A percentile compares a stretch with the other conserved stretches of the same genome.
Evolutionary conservation across 495 filamentous ascomycete genomes (phyloP).

Genomic region (Durotheca rogersii): DNA sequence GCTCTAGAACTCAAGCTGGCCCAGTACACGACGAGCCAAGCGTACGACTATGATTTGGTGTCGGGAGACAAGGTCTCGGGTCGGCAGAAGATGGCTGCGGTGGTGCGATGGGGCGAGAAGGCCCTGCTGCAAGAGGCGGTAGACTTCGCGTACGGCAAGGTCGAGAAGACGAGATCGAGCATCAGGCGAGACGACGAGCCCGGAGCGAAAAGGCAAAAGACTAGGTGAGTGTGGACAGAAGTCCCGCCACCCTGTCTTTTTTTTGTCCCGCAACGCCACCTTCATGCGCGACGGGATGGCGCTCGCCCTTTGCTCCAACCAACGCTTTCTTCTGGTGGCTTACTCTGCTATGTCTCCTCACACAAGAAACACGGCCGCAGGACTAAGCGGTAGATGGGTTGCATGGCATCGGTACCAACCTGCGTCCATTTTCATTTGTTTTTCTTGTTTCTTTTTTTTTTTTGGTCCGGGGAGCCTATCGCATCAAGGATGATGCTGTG

Average conservation of each 20-base stretch:
- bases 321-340: slow-evolving; percentile 8
- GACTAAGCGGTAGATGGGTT: slow-evolving; percentile 11
- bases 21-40: slow-evolving; percentile 64
- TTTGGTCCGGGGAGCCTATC: slow-evolving; percentile 18
- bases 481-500: neutral
- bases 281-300: slow-evolving; percentile 12
- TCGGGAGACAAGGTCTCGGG: slow-evolving; percentile 29
- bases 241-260: neutral
- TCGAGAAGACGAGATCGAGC: slow-evolving; percentile 36
- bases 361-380: slow-evolving; percentile 5
- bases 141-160: slow-evolving; percentile 36
- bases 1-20: slow-evolving; percentile 46
- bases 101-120: slow-evolving; percentile 82
- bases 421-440: slow-evolving; percentile 9
- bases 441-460: slow-evolving; percentile 2
- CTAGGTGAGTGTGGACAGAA: slow-evolving; percentile 24
- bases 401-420: neutral
- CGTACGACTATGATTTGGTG: slow-evolving; percentile 62
- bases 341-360: slow-evolving; percentile 15
- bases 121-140: slow-evolving; percentile 57
- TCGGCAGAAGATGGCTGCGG: slow-evolving; percentile 65
- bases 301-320: no score
- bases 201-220: slow-evolving; percentile 43
- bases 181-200: slow-evolving; percentile 38
- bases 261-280: neutral